Evolutionary conservation across 305 asterid species (phyloP).

Genomic region (Rubia peregrina): DNA sequence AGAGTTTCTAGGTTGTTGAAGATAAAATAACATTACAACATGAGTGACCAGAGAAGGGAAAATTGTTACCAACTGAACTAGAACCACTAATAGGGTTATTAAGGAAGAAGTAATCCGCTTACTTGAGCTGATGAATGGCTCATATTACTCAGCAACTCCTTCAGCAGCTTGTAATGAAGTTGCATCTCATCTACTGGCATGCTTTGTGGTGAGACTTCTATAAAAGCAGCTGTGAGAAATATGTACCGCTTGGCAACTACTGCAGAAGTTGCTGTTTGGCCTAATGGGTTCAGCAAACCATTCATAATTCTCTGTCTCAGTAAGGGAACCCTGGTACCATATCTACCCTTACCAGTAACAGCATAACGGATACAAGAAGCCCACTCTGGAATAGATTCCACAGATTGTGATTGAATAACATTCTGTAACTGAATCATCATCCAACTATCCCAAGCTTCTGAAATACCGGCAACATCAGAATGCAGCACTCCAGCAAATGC

Average conservation of each 20-base stretch:
- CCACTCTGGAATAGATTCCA: slow-evolving; percentile 99
- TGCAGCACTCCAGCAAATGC: slow-evolving; percentile 92
- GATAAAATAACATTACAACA: neutral
- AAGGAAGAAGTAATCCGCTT: slow-evolving; percentile 28
- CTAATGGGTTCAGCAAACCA: slow-evolving; percentile 83
- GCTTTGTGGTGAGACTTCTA: slow-evolving; percentile 79
- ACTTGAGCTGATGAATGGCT: slow-evolving; percentile 95
- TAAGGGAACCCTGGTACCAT: slow-evolving; percentile 71
- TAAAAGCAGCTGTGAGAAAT: slow-evolving; percentile 84
- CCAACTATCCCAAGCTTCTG: slow-evolving; percentile 98
- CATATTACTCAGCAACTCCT: slow-evolving; percentile 86
- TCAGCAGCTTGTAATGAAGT: slow-evolving; percentile 70
- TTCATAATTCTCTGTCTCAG: slow-evolving; percentile 75
- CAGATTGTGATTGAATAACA: slow-evolving; percentile 72
- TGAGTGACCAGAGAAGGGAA: neutral
- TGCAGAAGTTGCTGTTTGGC: slow-evolving; percentile 65
- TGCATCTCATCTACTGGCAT: slow-evolving; percentile 62
- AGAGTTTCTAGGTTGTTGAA: neutral
- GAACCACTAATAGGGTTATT: neutral
- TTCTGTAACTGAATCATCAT: slow-evolving; percentile 62
- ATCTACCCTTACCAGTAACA: slow-evolving; percentile 91
- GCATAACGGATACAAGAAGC: slow-evolving; percentile 91
- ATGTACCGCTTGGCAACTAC: slow-evolving; percentile 87
- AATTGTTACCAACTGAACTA: neutral
- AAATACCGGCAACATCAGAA: slow-evolving; percentile 79